phyloP scores from a whole-genome alignment of 2,329 filamentous ascomycete species.

The Epichloe amarillans region DNA sequence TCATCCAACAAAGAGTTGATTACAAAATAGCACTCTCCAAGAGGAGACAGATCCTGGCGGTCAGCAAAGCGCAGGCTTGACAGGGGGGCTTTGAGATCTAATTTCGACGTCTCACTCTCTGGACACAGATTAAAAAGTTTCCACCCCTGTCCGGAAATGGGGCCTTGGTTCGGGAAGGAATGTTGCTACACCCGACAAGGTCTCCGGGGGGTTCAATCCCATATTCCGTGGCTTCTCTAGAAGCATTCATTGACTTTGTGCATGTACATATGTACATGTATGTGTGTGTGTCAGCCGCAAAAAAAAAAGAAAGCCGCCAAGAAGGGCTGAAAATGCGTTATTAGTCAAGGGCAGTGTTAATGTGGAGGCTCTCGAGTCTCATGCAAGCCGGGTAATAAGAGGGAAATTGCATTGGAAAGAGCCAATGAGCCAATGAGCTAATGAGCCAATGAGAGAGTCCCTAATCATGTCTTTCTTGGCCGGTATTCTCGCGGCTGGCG shows the following conservation, averaged over 20 bases:
- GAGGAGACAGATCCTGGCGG: no score
- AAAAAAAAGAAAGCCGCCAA: not conserved
- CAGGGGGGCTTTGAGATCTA: no score
- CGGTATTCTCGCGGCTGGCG: not conserved
- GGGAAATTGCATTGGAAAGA: not conserved
- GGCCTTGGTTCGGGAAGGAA: not conserved
- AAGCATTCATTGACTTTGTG: not conserved
- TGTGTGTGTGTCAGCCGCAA: not conserved
- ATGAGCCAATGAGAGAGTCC: not conserved
- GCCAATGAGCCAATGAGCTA: not conserved
- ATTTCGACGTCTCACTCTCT: no score
- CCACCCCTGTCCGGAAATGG: no score
- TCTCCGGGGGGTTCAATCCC: not conserved
- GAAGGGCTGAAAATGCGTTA: not conserved
- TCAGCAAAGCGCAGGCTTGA: not conserved
- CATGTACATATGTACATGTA: not conserved
- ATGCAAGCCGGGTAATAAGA: not conserved
- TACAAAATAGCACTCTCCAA: not conserved
- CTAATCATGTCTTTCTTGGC: not conserved
- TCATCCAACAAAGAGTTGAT: not conserved
- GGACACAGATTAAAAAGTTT: no score
- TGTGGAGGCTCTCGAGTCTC: not conserved
- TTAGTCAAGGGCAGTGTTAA: not conserved
- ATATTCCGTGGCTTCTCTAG: no score
- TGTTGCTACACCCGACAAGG: not conserved